Conservation (phyloP, 164 flowering plant species). For the Kingdonia uniflora region DNA sequence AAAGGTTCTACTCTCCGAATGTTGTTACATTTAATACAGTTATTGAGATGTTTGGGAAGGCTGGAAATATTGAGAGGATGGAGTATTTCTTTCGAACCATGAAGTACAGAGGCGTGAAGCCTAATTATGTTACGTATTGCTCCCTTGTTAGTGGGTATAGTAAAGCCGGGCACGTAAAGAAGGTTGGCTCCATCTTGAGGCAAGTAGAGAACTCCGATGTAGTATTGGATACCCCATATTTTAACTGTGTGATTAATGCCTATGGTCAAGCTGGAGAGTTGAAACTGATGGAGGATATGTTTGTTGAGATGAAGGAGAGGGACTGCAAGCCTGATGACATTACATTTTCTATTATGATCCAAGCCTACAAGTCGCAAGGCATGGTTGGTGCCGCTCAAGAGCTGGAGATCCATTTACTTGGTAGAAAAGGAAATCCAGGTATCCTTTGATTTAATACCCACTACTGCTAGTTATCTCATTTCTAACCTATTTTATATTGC, state of each 20-base stretch:
- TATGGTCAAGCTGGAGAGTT: slow-evolving; percentile 70
- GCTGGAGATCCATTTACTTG: slow-evolving; percentile 16
- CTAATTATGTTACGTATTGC: slow-evolving; percentile 72
- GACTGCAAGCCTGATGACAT: slow-evolving; percentile 52
- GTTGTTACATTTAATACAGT: slow-evolving; percentile 60
- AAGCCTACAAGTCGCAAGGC: slow-evolving; percentile 49
- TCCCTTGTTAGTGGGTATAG: slow-evolving; percentile 65
- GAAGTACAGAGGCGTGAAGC: slow-evolving; percentile 83
- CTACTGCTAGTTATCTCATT: too few relatives aligned
- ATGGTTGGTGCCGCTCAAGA: slow-evolving; percentile 38
- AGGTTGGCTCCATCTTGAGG: slow-evolving; percentile 52
- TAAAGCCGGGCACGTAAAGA: slow-evolving; percentile 41
- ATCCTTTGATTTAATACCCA: slow-evolving; percentile 1
- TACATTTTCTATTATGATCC: slow-evolving; percentile 68
- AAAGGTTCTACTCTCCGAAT: slow-evolving; percentile 57
- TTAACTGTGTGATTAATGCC: slow-evolving; percentile 68
- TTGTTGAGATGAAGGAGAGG: slow-evolving; percentile 51
- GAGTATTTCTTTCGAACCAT: slow-evolving; percentile 53
- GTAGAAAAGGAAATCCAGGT: slow-evolving; percentile 11
- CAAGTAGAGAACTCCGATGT: slow-evolving; percentile 80
- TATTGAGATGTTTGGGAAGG: slow-evolving; percentile 60
- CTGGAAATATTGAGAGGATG: slow-evolving; percentile 61
- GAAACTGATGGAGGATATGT: slow-evolving; percentile 41
- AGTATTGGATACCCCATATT: slow-evolving; percentile 67
- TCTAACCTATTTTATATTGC: too few relatives aligned